Evolutionary conservation across 495 filamentous ascomycete genomes (phyloP), one percentile per base, ranked within the genome.

Genomic region (Neurospora sp.): DNA sequence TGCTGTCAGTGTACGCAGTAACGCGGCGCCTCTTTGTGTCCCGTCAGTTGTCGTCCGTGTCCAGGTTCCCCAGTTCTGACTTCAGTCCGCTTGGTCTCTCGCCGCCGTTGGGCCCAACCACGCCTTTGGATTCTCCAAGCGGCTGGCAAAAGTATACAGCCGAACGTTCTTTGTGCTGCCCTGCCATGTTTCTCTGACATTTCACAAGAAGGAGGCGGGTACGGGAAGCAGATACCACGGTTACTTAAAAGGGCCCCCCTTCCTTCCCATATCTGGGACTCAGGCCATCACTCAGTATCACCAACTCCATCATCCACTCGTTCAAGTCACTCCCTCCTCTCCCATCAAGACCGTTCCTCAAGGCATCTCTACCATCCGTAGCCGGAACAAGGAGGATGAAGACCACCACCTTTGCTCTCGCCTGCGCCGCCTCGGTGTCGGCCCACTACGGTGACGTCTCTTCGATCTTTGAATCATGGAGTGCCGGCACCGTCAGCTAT

Each of bases 371-470:
- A 62, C 24, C 13, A 34, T 62, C 24, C 5, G 15, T 66, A 66
- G 54, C 54, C 54, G 54, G 54, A 66, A 66, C 43, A 70, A 36
- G 40, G 69, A 77, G 24, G 48, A 81, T 81, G 79, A 81, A 78
- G 79, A 69, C 71, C 72, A 38, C 74, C 11, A 31, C 70, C 19
- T 4, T 74, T 59, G 75, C 77, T 66, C 73, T 84, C 40, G 74
- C 81, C 72, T 71, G 81, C 9, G 72, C 79, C 37, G 78, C 77
- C 28, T 72, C 72, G 72, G 78, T 77, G 15, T 77, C 76, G 11
- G 79, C 78, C 31, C 39, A 73, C 39, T 69, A 69, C 6, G 73
- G 43, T 39, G 54, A 76, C 70, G 54, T 66, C 28, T 66, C 28
- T 36, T 66, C 54, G 24, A 34, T 66, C 15, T 66, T 34, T 36